Evolutionary conservation across 495 filamentous ascomycete species (phyloP).

Genomic region (Penicillium lagena): DNA sequence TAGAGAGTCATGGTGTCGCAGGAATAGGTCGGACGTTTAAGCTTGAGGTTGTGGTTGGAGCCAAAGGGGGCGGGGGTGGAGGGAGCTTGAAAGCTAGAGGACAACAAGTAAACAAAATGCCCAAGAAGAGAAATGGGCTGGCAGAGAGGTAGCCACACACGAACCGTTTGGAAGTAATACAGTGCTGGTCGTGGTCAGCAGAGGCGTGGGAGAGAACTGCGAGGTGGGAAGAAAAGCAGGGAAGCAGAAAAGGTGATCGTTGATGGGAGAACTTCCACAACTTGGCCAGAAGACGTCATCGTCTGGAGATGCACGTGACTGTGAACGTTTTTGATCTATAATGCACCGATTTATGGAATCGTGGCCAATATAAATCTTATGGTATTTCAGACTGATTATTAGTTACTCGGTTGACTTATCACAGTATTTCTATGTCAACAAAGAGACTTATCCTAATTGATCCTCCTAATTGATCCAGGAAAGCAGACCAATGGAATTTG

Average conservation of each 20-base stretch:
- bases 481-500: too few relatives aligned
- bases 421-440: too few relatives aligned
- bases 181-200: slow-evolving; percentile 1
- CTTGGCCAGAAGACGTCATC: slow-evolving; percentile 33
- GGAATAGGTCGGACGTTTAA: slow-evolving; percentile 1
- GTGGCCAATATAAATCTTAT: too few relatives aligned
- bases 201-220: slow-evolving; percentile 6
- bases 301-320: slow-evolving; percentile 12
- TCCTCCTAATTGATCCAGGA: too few relatives aligned
- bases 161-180: too few relatives aligned
- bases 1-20: slow-evolving; percentile 88
- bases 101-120: slow-evolving; percentile 13
- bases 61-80: slow-evolving; percentile 15
- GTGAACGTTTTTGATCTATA: not conserved
- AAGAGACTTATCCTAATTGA: too few relatives aligned
- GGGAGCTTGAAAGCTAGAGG: slow-evolving; percentile 10
- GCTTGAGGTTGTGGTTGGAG: slow-evolving; percentile 7
- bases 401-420: too few relatives aligned
- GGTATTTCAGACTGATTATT: too few relatives aligned
- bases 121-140: not conserved
- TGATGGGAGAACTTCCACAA: slow-evolving; percentile 15
- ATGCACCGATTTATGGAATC: not conserved
- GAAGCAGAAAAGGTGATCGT: slow-evolving; percentile 18
- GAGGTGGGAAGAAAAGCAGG: not conserved
- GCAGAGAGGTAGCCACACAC: not conserved